Percentiles rank a stretch among this genome's conserved stretches.
phyloP scores from a whole-genome alignment of 176 grass and related monocot genomes.

The Cocos nucifera region DNA sequence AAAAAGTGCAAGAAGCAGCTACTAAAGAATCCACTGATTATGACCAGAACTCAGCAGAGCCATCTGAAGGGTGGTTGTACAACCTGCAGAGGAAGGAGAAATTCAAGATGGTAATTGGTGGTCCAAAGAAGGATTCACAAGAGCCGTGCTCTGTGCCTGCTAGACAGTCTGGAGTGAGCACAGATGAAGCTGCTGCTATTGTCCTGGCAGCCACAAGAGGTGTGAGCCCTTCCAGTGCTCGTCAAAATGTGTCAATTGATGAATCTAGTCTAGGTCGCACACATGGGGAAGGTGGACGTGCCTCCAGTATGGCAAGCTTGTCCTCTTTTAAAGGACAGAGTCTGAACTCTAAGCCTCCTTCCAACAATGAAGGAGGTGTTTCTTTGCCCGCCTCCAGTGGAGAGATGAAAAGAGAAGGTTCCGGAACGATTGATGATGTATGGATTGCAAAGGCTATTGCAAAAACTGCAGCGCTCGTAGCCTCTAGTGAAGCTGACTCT shows the following conservation, averaged over 20 bases:
- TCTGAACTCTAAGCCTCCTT: slow-evolving; percentile 23
- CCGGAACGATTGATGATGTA: slow-evolving; percentile 59
- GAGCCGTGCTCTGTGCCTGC: neutral
- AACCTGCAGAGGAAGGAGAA: slow-evolving; percentile 37
- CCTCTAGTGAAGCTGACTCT: slow-evolving; percentile 67
- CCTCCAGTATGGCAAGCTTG: slow-evolving; percentile 21
- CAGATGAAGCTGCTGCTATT: slow-evolving; percentile 89
- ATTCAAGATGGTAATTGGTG: slow-evolving; percentile 48
- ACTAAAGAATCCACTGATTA: slow-evolving; percentile 19
- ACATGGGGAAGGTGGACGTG: neutral
- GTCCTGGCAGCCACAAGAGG: slow-evolving; percentile 82
- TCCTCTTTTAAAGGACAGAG: slow-evolving; percentile 31
- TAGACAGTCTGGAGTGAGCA: slow-evolving; percentile 34
- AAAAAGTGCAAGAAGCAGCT: slow-evolving; percentile 9
- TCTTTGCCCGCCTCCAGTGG: slow-evolving; percentile 35
- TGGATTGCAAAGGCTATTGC: slow-evolving; percentile 89
- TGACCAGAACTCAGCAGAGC: slow-evolving; percentile 32
- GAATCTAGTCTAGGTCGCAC: slow-evolving; percentile 4
- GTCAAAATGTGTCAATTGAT: slow-evolving; percentile 11
- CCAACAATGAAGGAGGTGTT: slow-evolving; percentile 29
- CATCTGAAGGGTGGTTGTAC: slow-evolving; percentile 33
- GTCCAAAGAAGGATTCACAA: slow-evolving; percentile 35
- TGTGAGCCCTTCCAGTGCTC: slow-evolving; percentile 33
- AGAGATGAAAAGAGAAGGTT: slow-evolving; percentile 25
- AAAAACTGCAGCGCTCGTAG: slow-evolving; percentile 68